These are phyloP conservation scores for Annulohypoxylon moriforme DNA, from an alignment of 495 filamentous ascomycete genomes.

Conservation along the genomic window DNA sequence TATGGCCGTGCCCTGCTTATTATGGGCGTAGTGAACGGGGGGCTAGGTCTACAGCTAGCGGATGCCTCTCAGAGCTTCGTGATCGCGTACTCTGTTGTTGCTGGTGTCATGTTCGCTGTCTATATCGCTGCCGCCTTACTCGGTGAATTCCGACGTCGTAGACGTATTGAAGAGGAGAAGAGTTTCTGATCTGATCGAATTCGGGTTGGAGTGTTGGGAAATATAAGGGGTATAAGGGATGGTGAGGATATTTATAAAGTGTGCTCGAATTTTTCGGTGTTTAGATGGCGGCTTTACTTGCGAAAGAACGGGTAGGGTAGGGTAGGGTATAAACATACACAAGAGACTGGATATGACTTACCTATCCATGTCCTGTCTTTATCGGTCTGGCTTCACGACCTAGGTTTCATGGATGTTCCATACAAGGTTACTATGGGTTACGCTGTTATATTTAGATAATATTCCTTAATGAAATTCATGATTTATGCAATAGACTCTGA, in stretches of 20 bases:
- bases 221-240: neutral
- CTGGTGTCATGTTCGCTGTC: conserved; percentile 61
- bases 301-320: neutral
- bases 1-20: conserved; percentile 70
- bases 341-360: neutral
- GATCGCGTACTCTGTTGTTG: conserved; percentile 70
- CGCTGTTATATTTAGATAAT: neutral
- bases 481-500: neutral
- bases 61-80: conserved; percentile 56
- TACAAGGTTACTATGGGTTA: neutral
- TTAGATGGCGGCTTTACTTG: neutral
- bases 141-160: conserved; percentile 32
- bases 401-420: neutral
- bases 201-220: neutral
- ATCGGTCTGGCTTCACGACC: neutral
- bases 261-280: neutral
- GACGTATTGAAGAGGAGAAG: conserved; percentile 11
- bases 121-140: conserved; percentile 53
- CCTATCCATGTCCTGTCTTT: conserved; percentile 9
- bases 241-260: neutral
- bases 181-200: conserved; percentile 4
- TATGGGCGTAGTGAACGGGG: conserved; percentile 78
- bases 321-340: conserved; percentile 4
- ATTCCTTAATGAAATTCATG: neutral
- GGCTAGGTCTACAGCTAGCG: conserved; percentile 70